Evolutionary conservation across 352 stramenopile genomes (phyloP).

Genomic region (Globisporangium parvum): DNA sequence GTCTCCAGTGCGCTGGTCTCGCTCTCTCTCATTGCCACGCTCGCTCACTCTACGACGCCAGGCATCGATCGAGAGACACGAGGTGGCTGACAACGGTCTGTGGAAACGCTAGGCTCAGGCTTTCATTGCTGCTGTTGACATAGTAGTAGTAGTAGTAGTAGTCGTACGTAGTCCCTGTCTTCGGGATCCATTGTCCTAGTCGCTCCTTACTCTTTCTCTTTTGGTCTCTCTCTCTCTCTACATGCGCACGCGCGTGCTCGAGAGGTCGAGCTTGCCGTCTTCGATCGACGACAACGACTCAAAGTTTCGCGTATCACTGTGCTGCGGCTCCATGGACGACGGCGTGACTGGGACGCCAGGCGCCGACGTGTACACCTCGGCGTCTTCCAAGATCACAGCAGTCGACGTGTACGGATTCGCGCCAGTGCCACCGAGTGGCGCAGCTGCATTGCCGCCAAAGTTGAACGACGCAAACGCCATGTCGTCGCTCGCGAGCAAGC

Average conservation of each 20-base stretch:
- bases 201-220: background rate
- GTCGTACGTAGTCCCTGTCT: too few species aligned
- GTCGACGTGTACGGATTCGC: conserved; percentile 15
- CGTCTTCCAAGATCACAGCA: conserved; percentile 17
- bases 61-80: too few species aligned
- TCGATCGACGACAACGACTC: conserved; percentile 35
- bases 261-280: conserved; percentile 26
- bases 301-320: conserved; percentile 28
- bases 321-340: conserved; percentile 9
- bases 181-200: too few species aligned
- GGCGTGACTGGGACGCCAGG: conserved; percentile 13
- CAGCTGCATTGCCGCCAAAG: conserved; percentile 4
- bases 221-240: conserved; percentile 7
- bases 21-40: too few species aligned
- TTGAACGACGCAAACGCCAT: conserved; percentile 21
- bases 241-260: conserved; percentile 26
- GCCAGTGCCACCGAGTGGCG: background rate
- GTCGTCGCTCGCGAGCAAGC: conserved; percentile 4
- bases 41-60: too few species aligned
- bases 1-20: too few species aligned
- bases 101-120: too few species aligned
- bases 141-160: too few species aligned
- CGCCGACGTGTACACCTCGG: conserved; percentile 7
- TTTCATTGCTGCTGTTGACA: too few species aligned
- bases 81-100: too few species aligned